Evolutionary conservation across 805 yeast genomes (phyloP).

Genomic region (Kregervanrija delftensis): DNA sequence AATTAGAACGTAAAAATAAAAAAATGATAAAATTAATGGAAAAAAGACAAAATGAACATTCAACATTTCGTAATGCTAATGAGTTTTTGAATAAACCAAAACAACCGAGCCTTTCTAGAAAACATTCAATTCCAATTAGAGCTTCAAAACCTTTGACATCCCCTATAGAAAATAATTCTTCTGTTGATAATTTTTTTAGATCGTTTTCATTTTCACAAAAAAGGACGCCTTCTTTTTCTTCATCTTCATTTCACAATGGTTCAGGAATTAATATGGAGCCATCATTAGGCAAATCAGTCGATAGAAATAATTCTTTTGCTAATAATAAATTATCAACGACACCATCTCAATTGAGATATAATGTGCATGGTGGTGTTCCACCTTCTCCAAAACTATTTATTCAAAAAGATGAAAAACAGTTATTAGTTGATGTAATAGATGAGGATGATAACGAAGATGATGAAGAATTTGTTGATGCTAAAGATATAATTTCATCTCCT

Average conservation of each 20-base stretch:
- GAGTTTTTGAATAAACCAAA: neutral
- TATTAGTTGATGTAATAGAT: slow-evolving; percentile 2
- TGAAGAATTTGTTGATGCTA: slow-evolving; percentile 23
- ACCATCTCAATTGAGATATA: neutral
- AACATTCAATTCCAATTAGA: slow-evolving; percentile 29
- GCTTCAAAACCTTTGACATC: slow-evolving; percentile 43
- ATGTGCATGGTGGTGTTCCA: neutral
- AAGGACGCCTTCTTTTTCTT: slow-evolving; percentile 14
- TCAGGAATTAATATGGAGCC: neutral
- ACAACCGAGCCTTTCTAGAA: slow-evolving; percentile 4
- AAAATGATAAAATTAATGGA: slow-evolving; percentile 16
- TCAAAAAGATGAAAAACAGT: neutral
- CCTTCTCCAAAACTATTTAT: slow-evolving; percentile 1
- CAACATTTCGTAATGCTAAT: neutral
- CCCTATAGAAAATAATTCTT: slow-evolving; percentile 31
- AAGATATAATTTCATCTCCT: slow-evolving; percentile 10
- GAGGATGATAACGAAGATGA: slow-evolving; percentile 8
- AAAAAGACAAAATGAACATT: slow-evolving; percentile 15
- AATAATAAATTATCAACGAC: neutral
- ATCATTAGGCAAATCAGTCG: neutral
- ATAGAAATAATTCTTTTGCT: slow-evolving; percentile 1
- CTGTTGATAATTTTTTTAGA: slow-evolving; percentile 29
- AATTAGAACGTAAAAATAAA: slow-evolving; percentile 27
- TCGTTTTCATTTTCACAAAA: slow-evolving; percentile 28
- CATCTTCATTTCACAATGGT: slow-evolving; percentile 2